Percentiles rank a stretch among this genome's conserved stretches.
These are phyloP conservation scores for Calonectria pseudoreteaudii DNA, from an alignment of 2,329 filamentous ascomycete genomes.

Conservation along the genomic window DNA sequence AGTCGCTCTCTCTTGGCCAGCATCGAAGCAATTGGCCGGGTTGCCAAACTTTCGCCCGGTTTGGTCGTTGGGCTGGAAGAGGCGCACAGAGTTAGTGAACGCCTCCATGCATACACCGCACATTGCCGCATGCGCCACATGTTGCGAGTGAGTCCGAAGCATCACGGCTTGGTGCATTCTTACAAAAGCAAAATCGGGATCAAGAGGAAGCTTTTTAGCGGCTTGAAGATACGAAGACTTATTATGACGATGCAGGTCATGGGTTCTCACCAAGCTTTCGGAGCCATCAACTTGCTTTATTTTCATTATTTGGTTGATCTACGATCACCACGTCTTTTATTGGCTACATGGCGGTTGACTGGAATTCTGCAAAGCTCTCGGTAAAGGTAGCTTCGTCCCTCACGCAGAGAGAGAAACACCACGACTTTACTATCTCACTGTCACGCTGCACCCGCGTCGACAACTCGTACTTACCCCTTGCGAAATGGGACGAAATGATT, in stretches of 20 bases:
- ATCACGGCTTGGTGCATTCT: background rate
- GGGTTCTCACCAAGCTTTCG: background rate
- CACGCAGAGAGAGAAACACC: background rate
- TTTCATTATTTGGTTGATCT: background rate
- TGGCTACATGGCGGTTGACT: background rate
- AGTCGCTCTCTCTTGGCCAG: background rate
- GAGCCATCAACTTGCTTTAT: background rate
- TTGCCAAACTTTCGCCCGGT: conserved; percentile 1
- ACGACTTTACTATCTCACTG: conserved; percentile 1
- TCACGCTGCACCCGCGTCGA: background rate
- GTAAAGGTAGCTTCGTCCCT: background rate
- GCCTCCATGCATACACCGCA: background rate
- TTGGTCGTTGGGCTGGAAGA: background rate
- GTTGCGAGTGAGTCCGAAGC: background rate
- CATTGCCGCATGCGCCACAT: background rate
- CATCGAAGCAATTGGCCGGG: background rate
- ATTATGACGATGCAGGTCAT: conserved; percentile 3
- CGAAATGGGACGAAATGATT: conserved; percentile 3
- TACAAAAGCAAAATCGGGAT: background rate
- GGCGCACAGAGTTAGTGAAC: conserved; percentile 2
- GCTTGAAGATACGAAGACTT: background rate
- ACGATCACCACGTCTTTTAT: background rate
- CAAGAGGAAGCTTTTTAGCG: background rate
- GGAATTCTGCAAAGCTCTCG: background rate
- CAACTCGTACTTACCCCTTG: background rate